Conservation (phyloP, 2,329 filamentous ascomycete genomes). For the Fusarium lyarnte region DNA sequence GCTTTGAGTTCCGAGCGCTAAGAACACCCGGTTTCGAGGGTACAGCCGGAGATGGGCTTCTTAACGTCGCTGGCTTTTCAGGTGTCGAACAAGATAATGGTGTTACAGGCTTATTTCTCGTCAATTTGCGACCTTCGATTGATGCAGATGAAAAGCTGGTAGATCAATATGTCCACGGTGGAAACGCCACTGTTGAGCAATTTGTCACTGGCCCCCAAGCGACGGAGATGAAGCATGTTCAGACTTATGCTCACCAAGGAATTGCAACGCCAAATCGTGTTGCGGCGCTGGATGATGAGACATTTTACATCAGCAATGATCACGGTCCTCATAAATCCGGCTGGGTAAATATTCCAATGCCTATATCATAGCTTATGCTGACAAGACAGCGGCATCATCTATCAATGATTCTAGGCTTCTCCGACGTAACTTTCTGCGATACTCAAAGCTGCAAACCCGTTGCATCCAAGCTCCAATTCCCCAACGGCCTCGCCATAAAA, state of each 20-base stretch:
- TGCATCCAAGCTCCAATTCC: slow-evolving; percentile 36
- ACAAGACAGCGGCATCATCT: slow-evolving; percentile 23
- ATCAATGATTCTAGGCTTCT: slow-evolving; percentile 34
- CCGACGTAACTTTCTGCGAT: slow-evolving; percentile 45
- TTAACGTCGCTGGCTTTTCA: slow-evolving; percentile 46
- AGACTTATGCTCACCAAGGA: slow-evolving; percentile 19
- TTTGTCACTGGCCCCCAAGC: slow-evolving; percentile 13
- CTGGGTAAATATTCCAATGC: neutral
- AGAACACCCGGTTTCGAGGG: slow-evolving; percentile 44
- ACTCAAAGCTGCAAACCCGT: slow-evolving; percentile 30
- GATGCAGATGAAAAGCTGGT: slow-evolving; percentile 3
- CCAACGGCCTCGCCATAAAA: slow-evolving; percentile 46
- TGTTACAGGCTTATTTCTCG: slow-evolving; percentile 16
- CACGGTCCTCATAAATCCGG: slow-evolving; percentile 33
- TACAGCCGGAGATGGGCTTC: slow-evolving; percentile 44
- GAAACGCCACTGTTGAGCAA: slow-evolving; percentile 31
- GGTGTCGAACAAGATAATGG: slow-evolving; percentile 41
- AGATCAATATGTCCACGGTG: slow-evolving; percentile 22
- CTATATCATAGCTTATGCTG: neutral
- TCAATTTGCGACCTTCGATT: slow-evolving; percentile 31
- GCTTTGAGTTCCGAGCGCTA: slow-evolving; percentile 39
- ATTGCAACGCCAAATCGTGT: slow-evolving; percentile 39
- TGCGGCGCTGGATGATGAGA: slow-evolving; percentile 1
- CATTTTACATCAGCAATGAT: slow-evolving; percentile 35
- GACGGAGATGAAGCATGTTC: slow-evolving; percentile 25